Conservation (phyloP, 495 filamentous ascomycete species). For the Pyrenopolyporus hunteri region DNA sequence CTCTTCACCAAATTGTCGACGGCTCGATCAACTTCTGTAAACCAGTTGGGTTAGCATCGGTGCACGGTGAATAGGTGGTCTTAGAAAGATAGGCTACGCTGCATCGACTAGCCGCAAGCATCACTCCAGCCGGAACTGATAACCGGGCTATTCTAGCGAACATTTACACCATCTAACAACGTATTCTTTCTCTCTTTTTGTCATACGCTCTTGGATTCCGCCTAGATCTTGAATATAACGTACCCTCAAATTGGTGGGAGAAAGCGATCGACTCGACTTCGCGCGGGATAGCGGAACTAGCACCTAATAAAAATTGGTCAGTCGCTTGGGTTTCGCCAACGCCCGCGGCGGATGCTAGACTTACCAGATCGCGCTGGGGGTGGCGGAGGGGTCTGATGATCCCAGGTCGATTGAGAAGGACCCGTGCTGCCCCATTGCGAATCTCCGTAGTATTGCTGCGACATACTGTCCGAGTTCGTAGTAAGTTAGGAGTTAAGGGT, state of each 20-base stretch:
- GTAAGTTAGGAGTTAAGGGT: not conserved
- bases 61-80: slow-evolving; percentile 4
- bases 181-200: not conserved
- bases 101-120: too few relatives aligned
- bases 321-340: slow-evolving; percentile 31
- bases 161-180: not conserved
- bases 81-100: too few relatives aligned
- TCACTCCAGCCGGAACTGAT: too few relatives aligned
- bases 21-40: slow-evolving; percentile 92
- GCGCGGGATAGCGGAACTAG: slow-evolving; percentile 75
- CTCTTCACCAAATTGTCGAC: slow-evolving; percentile 95
- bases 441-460: slow-evolving; percentile 78
- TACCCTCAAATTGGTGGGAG: slow-evolving; percentile 91
- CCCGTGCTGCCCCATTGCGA: slow-evolving; percentile 75
- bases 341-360: slow-evolving; percentile 26
- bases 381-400: slow-evolving; percentile 83
- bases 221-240: too few relatives aligned
- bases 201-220: not conserved
- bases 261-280: slow-evolving; percentile 80
- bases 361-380: slow-evolving; percentile 86
- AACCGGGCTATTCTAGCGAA: too few relatives aligned
- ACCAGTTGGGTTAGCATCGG: slow-evolving; percentile 38
- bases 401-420: slow-evolving; percentile 63
- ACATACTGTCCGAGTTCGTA: slow-evolving; percentile 23
- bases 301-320: slow-evolving; percentile 62